A percentile compares a stretch with the other conserved stretches of the same genome.
These are phyloP conservation scores for Coemansia sp. DNA, from an alignment of 192 early-diverging fungal species.

Conservation along the genomic window DNA sequence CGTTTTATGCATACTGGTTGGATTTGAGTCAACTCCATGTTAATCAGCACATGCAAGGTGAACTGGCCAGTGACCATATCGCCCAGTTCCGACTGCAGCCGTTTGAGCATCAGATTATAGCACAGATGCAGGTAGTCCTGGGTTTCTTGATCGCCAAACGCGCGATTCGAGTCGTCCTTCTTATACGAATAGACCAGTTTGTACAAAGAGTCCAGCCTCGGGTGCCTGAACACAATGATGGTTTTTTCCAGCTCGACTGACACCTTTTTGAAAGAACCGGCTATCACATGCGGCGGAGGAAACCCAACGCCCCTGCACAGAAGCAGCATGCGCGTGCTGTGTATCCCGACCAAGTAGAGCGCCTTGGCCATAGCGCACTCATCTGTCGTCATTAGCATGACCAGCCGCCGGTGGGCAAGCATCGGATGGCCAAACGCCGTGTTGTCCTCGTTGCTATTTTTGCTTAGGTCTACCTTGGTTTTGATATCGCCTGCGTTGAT, in stretches of 20 bases:
- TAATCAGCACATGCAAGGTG: conserved; percentile 11
- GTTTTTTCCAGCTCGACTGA: neutral
- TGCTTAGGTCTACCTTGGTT: neutral
- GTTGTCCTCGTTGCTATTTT: neutral
- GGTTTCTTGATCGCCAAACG: neutral
- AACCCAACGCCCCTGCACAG: conserved; percentile 16
- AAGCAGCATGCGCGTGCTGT: conserved; percentile 26
- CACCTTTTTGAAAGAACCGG: conserved; percentile 21
- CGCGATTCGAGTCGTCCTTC: neutral
- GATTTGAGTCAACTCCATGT: conserved; percentile 3
- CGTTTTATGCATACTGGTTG: neutral
- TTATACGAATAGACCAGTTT: conserved; percentile 10
- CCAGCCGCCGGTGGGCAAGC: conserved; percentile 11
- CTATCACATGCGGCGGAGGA: conserved; percentile 21
- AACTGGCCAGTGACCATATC: conserved; percentile 2
- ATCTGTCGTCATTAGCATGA: conserved; percentile 13
- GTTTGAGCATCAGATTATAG: conserved; percentile 17
- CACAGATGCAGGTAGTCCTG: neutral
- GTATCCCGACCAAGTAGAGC: conserved; percentile 21
- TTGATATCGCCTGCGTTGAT: neutral
- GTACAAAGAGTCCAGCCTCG: conserved; percentile 13
- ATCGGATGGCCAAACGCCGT: neutral
- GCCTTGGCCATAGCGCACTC: conserved; percentile 28
- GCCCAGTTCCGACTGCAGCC: conserved; percentile 20
- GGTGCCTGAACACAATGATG: conserved; percentile 11